A percentile compares a stretch with the other conserved stretches of the same genome.
Conservation (phyloP, 2,329 filamentous ascomycete species). For the Venturia carpophila region DNA sequence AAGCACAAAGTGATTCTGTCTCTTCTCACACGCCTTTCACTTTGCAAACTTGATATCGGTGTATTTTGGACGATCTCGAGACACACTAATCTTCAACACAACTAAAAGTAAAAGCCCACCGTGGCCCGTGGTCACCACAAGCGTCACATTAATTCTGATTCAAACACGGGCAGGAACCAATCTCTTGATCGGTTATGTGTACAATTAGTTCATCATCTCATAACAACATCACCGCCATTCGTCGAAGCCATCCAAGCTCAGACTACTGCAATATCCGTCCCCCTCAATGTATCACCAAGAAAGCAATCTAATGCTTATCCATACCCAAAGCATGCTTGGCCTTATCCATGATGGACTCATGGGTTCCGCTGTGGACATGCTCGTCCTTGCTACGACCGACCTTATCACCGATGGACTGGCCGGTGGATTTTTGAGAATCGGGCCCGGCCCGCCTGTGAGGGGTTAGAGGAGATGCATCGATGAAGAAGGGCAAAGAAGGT, state of each 20-base stretch:
- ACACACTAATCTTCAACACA: no score
- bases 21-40: no score
- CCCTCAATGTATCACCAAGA: background rate
- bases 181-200: background rate
- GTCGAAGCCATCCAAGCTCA: background rate
- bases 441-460: conserved; percentile 37
- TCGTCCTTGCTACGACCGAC: conserved; percentile 33
- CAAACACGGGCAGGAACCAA: background rate
- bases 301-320: conserved; percentile 31
- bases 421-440: conserved; percentile 48
- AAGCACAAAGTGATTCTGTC: no score
- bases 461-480: conserved; percentile 22
- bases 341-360: conserved; percentile 38
- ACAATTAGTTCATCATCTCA: background rate
- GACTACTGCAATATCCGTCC: background rate
- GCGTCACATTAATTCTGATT: background rate
- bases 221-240: background rate
- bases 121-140: background rate
- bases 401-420: conserved; percentile 42
- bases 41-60: no score
- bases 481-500: background rate
- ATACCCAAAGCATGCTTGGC: conserved; percentile 42
- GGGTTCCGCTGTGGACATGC: conserved; percentile 31
- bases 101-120: no score
- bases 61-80: no score